phyloP scores from a whole-genome alignment of 148 eudicot species.

The Persicaria tinctoria region DNA sequence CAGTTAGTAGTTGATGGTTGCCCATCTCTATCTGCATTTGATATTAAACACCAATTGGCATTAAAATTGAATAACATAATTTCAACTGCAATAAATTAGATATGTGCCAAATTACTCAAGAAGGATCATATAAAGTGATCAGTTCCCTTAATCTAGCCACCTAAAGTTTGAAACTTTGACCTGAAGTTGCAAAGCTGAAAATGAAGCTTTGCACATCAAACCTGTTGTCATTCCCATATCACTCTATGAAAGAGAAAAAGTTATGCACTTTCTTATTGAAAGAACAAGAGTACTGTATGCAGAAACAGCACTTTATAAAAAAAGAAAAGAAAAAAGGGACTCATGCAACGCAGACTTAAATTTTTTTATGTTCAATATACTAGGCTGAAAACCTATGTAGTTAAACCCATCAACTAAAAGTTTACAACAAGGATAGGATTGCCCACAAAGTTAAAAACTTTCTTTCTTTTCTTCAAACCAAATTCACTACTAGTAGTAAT shows the following conservation, averaged over 20 bases:
- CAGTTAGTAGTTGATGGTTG: constrained; percentile 58
- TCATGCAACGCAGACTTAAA: not conserved
- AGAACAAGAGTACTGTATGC: not conserved
- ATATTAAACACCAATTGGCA: not conserved
- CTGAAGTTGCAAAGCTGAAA: not conserved
- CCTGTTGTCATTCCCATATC: not conserved
- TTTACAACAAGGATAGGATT: not conserved
- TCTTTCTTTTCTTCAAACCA: too few relatives aligned
- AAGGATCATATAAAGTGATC: not conserved
- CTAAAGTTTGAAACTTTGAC: not conserved
- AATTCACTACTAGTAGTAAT: too few relatives aligned
- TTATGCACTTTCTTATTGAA: not conserved
- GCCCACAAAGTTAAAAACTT: too few relatives aligned
- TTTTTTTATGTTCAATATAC: not conserved
- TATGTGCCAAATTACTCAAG: not conserved
- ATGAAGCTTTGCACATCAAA: not conserved
- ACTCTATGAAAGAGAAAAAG: not conserved
- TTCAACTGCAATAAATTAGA: not conserved
- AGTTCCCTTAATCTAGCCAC: not conserved
- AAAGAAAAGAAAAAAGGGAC: not conserved
- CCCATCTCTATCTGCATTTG: constrained; percentile 59
- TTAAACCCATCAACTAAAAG: not conserved
- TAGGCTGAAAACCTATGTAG: not conserved
- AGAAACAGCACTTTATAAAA: not conserved
- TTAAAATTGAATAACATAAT: not conserved